Conservation (phyloP, 2,329 filamentous ascomycete genomes). For the Leptographium procerum region DNA sequence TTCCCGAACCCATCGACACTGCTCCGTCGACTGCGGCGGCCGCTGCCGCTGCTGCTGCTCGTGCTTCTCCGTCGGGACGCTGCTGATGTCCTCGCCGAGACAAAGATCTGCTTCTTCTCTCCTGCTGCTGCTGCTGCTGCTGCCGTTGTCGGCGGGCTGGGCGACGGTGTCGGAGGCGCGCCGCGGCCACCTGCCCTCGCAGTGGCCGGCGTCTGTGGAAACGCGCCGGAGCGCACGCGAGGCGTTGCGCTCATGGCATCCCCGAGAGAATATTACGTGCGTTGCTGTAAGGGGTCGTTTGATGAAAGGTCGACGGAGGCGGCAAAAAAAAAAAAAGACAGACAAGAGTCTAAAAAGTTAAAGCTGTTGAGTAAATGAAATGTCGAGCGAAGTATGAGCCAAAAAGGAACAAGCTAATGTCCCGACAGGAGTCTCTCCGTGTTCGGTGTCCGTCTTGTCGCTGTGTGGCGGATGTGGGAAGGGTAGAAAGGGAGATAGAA, state of each 20-base stretch:
- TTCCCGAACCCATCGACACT: neutral
- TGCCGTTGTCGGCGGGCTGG: constrained; percentile 9
- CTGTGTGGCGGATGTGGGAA: neutral
- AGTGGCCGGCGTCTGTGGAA: constrained; percentile 15
- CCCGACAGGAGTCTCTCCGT: neutral
- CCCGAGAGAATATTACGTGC: neutral
- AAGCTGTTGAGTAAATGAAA: neutral
- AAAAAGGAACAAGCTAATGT: neutral
- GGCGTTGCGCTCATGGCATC: constrained; percentile 18
- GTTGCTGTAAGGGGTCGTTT: neutral
- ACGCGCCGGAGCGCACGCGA: constrained; percentile 16
- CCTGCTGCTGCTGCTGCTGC: no score
- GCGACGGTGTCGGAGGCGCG: constrained; percentile 13
- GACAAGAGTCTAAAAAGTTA: neutral
- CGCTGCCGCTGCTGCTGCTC: neutral
- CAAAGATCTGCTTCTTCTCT: constrained; percentile 5
- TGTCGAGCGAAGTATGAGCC: no score
- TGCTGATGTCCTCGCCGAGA: neutral
- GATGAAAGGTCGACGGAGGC: neutral
- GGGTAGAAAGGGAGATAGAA: neutral
- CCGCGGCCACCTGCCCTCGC: constrained; percentile 3
- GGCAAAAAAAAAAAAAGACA: neutral
- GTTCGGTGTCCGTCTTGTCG: neutral
- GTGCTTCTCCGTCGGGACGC: neutral
- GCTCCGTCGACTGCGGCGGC: neutral